phyloP scores from a whole-genome alignment of 306 rosid genomes.

The Amphicarpaea edgeworthii region DNA sequence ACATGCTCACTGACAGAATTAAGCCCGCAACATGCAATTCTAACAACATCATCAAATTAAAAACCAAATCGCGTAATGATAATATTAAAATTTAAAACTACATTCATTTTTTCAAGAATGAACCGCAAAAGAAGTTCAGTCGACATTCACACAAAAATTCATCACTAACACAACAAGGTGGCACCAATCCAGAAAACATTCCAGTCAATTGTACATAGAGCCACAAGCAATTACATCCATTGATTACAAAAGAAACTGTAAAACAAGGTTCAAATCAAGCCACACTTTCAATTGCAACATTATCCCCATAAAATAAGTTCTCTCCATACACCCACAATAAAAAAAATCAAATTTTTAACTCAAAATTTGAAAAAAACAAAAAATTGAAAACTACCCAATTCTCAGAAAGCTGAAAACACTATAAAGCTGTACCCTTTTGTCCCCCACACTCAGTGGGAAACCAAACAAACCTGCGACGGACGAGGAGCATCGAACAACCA shows the following conservation, averaged over 20 bases:
- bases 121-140: conserved; percentile 18
- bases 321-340: conserved; percentile 14
- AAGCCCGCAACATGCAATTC: conserved; percentile 7
- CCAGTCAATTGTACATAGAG: neutral
- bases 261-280: conserved; percentile 35
- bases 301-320: conserved; percentile 7
- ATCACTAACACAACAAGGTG: neutral
- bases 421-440: neutral
- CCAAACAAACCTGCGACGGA: conserved; percentile 61
- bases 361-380: neutral
- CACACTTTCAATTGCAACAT: conserved; percentile 28
- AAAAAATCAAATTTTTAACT: neutral
- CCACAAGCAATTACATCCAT: conserved; percentile 2
- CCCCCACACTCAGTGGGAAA: conserved; percentile 10
- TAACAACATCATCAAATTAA: neutral
- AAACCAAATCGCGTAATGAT: neutral
- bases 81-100: conserved; percentile 2
- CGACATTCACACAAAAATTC: neutral
- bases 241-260: conserved; percentile 21
- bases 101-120: conserved; percentile 25
- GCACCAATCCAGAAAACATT: conserved; percentile 8
- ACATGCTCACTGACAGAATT: conserved; percentile 12
- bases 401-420: neutral
- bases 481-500: conserved; percentile 76
- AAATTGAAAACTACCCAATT: conserved; percentile 15